Base-by-base conservation (phyloP, 495 filamentous ascomycete genomes). In the Bathelium albidoporum region DNA sequence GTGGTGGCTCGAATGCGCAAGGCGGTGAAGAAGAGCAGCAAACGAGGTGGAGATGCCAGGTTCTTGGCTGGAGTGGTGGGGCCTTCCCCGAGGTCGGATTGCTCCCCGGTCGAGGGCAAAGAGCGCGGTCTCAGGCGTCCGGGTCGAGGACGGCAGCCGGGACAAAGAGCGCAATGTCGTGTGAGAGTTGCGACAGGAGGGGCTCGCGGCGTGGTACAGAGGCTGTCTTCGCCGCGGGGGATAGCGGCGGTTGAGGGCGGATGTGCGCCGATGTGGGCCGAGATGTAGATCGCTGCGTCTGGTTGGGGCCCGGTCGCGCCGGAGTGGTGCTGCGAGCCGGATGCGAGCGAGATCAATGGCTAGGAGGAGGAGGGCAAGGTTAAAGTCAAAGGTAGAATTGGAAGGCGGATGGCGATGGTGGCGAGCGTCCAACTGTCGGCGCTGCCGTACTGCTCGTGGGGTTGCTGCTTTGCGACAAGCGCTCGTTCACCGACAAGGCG, bases 171-270 rank as follows among this genome's bases (percentile, higher is more conserved):
- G 34, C 20, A 26, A 24, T 55, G 49, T 26, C 9, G 49, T 28
- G n/a, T n/a, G n/a, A n/a, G 49, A 55, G 49, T 55, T 20, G 49
- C 49, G 49, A 55, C 49, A 55, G 49, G 49, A 55, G 49, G 49
- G 49, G 49, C 20, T 39, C 20, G 49, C 49, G 26, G 49, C 1
- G 49, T 55, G 24, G 49, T 26, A 55, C 49, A 55, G 16, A 55
- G n/a, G n/a, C 20, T 28, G 22, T 29, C 49, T 55, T 28, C 49
- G 49, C 49, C 49, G 49, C 49, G 49, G 49, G n/a, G 49, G 49
- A 55, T 55, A 55, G 49, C 29, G 49, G 49, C 49, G 49, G 49
- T 55, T 26, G 49, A 55, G 12, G 24, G 49, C 49, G 49, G 49
- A 55, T 55, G 49, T 55, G 49, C 49, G 49, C 49, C 49, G 49